Evolutionary conservation across 169 alveolate genomes (phyloP).

Genomic region (Babesia ovis): DNA sequence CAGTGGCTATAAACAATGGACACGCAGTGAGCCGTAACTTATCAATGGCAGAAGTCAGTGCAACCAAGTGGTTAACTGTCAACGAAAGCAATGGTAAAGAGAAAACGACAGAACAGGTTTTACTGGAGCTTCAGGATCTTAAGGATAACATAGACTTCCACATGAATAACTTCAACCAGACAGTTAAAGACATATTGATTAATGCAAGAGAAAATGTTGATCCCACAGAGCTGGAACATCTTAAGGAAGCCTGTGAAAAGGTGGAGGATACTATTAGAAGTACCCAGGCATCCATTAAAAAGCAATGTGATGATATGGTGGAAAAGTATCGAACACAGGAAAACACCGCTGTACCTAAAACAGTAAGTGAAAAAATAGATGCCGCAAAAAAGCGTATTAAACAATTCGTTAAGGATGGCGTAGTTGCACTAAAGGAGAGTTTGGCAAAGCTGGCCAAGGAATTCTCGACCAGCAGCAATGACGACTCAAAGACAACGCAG

Average conservation of each 20-base stretch:
- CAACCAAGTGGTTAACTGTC: constrained; percentile 41
- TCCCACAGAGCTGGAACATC: constrained; percentile 22
- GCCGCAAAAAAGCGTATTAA: constrained; percentile 14
- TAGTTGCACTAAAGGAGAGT: constrained; percentile 17
- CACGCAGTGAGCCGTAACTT: not conserved
- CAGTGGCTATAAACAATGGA: not conserved
- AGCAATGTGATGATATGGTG: constrained; percentile 25
- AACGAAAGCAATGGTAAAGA: not conserved
- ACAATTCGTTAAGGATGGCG: constrained; percentile 51
- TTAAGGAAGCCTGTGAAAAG: constrained; percentile 36
- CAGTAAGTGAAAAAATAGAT: not conserved
- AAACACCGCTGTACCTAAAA: not conserved
- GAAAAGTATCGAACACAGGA: not conserved
- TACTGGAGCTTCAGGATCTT: constrained; percentile 49
- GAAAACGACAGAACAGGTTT: not conserved
- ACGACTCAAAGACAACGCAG: not conserved
- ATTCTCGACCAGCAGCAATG: constrained; percentile 4
- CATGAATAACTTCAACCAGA: constrained; percentile 22
- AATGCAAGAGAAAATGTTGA: constrained; percentile 28
- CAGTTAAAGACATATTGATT: constrained; percentile 19
- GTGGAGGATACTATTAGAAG: constrained; percentile 48
- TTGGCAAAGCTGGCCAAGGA: constrained; percentile 18
- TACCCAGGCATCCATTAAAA: constrained; percentile 42
- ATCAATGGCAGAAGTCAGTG: not conserved
- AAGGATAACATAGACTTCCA: constrained; percentile 63